Evolutionary conservation across 805 yeast genomes (phyloP), one percentile per base, ranked within the genome.

Genomic region (Ogataea nonfermentans): DNA sequence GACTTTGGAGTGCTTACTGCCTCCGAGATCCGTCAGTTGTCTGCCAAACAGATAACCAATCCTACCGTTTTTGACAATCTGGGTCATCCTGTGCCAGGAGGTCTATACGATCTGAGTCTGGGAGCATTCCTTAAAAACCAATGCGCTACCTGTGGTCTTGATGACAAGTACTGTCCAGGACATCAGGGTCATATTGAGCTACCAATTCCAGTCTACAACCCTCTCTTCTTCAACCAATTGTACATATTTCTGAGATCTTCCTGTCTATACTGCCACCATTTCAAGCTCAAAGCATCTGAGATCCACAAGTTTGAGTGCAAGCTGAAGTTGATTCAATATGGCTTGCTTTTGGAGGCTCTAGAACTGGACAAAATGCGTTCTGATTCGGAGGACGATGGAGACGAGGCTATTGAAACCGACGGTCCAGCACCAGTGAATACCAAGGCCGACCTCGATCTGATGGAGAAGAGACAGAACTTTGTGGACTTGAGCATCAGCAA

Each of bases 181-280:
- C 99, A 93, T 63, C 88, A 89, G 63, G 99, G 99, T 46, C 99
- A 93, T 63, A 89, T 93, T 48, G 97, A 91, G 62, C 74, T 93
- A 48, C 99, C 99, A 5, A 82, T 89, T 29, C 95, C 98, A 4
- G 95, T 87, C 30, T 93, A 88, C 71, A 91, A 88, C 61, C 98
- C 99, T 13, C 67, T 93, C 52, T 93, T 95, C 57, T 93, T 95
- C 78, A 78, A 80, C 57, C 97, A 91, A 65, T 70, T 93, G 73
- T 93, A 82, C 70, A 76, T 86, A 44, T 79, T 83, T 54, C 71
- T 95, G 58, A 75, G 98, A 61, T 74, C 89, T 31, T 66, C 90
- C 13, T 93, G 99, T 74, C 71, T 93, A 37, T 89, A 79, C 67
- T 93, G 99, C 67, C 95, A 87, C 63, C 82, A 75, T 47, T 89